Percentiles rank a stretch among this genome's conserved stretches.
Conservation (phyloP, 148 eudicot genomes). For the Rhododendron molle region DNA sequence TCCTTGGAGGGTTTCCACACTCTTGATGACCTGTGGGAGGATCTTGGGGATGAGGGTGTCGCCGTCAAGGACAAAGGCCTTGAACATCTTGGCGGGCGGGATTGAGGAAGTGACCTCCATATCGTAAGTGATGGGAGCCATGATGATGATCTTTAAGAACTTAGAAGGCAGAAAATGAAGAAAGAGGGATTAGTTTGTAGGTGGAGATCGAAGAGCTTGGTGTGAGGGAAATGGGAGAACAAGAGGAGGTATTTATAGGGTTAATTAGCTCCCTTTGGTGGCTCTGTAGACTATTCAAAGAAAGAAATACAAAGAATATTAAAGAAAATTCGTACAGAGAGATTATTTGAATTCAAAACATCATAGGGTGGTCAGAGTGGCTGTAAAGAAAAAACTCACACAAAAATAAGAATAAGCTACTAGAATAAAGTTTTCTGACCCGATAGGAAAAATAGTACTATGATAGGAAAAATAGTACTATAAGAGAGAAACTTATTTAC, state of each 20-base stretch:
- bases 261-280: neutral
- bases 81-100: slow-evolving; percentile 24
- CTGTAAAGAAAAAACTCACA: neutral
- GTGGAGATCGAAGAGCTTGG: neutral
- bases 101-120: slow-evolving; percentile 16
- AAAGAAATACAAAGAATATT: neutral
- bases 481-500: no score
- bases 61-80: slow-evolving; percentile 22
- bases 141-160: neutral
- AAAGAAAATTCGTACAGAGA: neutral
- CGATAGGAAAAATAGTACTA: no score
- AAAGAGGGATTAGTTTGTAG: no score
- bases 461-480: no score
- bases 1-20: slow-evolving; percentile 12
- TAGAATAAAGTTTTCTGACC: no score
- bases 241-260: neutral
- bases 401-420: no score
- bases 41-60: slow-evolving; percentile 31
- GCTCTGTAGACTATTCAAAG: neutral
- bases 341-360: neutral
- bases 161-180: neutral
- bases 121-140: slow-evolving; percentile 25
- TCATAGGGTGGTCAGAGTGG: neutral
- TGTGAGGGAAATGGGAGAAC: neutral
- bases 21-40: slow-evolving; percentile 27